Conservation (phyloP, 169 alveolate species). For the Plasmodium gonderi region DNA sequence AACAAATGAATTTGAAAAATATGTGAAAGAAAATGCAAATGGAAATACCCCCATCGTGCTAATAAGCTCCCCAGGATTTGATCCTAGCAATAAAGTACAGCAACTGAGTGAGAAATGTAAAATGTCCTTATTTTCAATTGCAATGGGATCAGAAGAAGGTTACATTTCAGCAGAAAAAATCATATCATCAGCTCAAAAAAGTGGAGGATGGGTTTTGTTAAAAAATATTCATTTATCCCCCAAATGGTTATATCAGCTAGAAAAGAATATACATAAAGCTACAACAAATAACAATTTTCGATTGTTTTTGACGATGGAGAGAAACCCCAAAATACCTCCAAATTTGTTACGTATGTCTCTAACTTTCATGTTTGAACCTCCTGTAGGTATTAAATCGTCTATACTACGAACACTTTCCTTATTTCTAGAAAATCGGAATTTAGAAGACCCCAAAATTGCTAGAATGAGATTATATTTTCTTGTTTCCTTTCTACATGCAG, state of each 20-base stretch:
- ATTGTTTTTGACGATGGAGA: slow-evolving; percentile 97
- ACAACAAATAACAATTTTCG: slow-evolving; percentile 92
- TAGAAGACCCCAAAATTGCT: slow-evolving; percentile 85
- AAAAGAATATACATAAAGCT: slow-evolving; percentile 92
- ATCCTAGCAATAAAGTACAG: slow-evolving; percentile 95
- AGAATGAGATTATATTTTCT: slow-evolving; percentile 94
- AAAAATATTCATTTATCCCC: slow-evolving; percentile 98
- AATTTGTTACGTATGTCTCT: slow-evolving; percentile 94
- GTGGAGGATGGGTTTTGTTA: slow-evolving; percentile 97
- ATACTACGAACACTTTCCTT: slow-evolving; percentile 86
- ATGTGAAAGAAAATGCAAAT: slow-evolving; percentile 91
- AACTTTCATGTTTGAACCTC: slow-evolving; percentile 97
- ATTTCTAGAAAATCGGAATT: slow-evolving; percentile 77
- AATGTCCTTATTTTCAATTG: slow-evolving; percentile 91
- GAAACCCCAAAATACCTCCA: slow-evolving; percentile 93
- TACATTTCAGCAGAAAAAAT: slow-evolving; percentile 94
- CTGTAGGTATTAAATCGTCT: slow-evolving; percentile 96
- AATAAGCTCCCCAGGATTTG: slow-evolving; percentile 98
- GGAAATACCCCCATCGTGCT: slow-evolving; percentile 93
- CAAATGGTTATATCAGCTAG: slow-evolving; percentile 95
- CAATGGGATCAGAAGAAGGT: slow-evolving; percentile 98
- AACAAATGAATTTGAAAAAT: slow-evolving; percentile 87
- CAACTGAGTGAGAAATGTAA: slow-evolving; percentile 91
- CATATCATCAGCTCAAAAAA: slow-evolving; percentile 92
- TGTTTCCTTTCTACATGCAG: slow-evolving; percentile 97